These are phyloP conservation scores for Penicillium sp. DNA, from an alignment of 2,329 filamentous ascomycete species.

Conservation along the genomic window DNA sequence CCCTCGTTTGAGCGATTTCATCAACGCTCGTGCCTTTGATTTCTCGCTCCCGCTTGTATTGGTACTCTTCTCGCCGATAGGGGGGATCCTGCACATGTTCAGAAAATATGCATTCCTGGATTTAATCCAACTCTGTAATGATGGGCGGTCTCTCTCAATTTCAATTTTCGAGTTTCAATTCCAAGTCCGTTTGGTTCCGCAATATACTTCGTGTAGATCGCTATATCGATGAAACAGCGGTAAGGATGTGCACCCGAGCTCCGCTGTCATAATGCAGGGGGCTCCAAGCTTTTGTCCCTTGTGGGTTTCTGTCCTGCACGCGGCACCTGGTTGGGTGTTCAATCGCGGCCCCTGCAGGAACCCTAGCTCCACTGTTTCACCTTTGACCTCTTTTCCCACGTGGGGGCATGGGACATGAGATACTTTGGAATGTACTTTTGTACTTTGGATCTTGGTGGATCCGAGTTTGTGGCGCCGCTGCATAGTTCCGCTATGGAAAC, in stretches of 20 bases:
- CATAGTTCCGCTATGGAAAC: not conserved
- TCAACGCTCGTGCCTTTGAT: not conserved
- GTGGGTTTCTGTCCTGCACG: not conserved
- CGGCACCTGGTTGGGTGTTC: conserved; percentile 1
- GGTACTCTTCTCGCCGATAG: not conserved
- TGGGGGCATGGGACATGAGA: not conserved
- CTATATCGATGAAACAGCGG: not conserved
- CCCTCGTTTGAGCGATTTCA: not conserved
- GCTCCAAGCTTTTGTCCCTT: not conserved
- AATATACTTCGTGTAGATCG: not conserved
- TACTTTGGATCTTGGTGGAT: not conserved
- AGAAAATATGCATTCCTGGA: not conserved
- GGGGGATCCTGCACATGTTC: conserved; percentile 10
- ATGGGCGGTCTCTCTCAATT: not conserved
- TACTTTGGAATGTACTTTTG: not conserved
- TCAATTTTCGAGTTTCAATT: not conserved
- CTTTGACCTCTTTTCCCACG: conserved; percentile 1
- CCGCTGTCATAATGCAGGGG: conserved; percentile 7
- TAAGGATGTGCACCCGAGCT: conserved; percentile 2
- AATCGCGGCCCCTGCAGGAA: conserved; percentile 5
- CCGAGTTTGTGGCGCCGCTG: not conserved
- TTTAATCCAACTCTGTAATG: not conserved
- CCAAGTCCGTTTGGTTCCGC: not conserved
- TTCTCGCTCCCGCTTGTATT: conserved; percentile 4
- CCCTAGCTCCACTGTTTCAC: conserved; percentile 4